Conservation (phyloP, 2,329 filamentous ascomycete species). For the Pyrenophora graminea region DNA sequence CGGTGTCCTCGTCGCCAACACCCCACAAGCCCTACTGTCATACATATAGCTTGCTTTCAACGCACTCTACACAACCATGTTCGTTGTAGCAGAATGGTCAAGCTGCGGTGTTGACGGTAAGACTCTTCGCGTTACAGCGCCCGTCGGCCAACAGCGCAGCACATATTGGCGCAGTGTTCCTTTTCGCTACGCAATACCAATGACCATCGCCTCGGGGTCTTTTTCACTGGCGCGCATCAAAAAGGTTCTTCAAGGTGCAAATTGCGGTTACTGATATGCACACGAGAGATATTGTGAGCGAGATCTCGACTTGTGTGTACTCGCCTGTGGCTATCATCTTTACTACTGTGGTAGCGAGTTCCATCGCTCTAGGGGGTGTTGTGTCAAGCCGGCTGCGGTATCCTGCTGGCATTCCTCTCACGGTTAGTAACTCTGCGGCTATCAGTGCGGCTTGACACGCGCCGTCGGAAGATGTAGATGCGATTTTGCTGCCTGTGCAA, state of each 20-base stretch:
- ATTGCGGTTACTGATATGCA: not conserved
- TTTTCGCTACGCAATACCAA: slow-evolving; percentile 44
- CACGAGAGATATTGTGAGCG: not conserved
- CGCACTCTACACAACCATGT: slow-evolving; percentile 53
- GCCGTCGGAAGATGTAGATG: slow-evolving; percentile 15
- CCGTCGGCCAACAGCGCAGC: slow-evolving; percentile 43
- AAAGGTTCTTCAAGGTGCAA: slow-evolving; percentile 44
- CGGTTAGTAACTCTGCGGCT: slow-evolving; percentile 32
- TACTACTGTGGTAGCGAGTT: slow-evolving; percentile 9
- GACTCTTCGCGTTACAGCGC: slow-evolving; percentile 45
- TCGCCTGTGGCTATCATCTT: slow-evolving; percentile 14
- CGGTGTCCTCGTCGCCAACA: slow-evolving; percentile 50
- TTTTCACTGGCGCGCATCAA: slow-evolving; percentile 52
- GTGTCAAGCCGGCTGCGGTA: slow-evolving; percentile 17
- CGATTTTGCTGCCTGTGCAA: slow-evolving; percentile 24
- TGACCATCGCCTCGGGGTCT: slow-evolving; percentile 38
- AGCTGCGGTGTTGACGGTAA: slow-evolving; percentile 43
- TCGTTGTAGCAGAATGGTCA: slow-evolving; percentile 54
- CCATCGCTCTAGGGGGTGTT: slow-evolving; percentile 17
- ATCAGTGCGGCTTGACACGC: slow-evolving; percentile 44
- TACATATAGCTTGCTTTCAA: slow-evolving; percentile 55
- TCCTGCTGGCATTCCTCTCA: slow-evolving; percentile 34
- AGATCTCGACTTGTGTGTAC: slow-evolving; percentile 15
- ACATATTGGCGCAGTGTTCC: slow-evolving; percentile 52
- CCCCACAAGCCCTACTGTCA: slow-evolving; percentile 53